phyloP scores from a whole-genome alignment of 148 eudicot genomes.

The Polygonum aviculare region DNA sequence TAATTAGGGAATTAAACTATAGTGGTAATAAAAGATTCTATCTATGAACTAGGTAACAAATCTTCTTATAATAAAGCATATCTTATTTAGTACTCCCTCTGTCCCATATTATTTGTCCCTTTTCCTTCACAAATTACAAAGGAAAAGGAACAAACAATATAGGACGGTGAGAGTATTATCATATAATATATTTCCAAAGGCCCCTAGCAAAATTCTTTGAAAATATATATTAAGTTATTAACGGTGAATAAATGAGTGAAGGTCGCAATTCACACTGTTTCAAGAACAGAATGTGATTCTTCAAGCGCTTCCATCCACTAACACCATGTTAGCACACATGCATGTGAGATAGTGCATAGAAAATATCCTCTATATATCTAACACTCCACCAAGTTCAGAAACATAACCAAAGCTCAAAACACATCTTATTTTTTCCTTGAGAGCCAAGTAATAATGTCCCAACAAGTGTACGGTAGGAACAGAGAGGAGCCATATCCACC shows the following conservation, averaged over 20 bases:
- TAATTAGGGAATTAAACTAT: no score
- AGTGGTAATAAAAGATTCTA: no score
- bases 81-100: no score
- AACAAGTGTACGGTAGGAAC: background rate
- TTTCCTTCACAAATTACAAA: no score
- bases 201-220: background rate
- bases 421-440: background rate
- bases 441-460: slow-evolving; percentile 3
- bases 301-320: background rate
- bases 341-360: background rate
- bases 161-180: no score
- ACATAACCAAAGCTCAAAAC: background rate
- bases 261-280: background rate
- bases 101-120: no score
- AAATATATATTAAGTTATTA: background rate
- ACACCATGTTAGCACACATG: background rate
- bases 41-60: no score
- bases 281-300: slow-evolving; percentile 1
- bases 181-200: background rate
- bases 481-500: slow-evolving; percentile 6
- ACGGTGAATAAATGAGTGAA: background rate
- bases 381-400: background rate
- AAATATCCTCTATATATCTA: background rate
- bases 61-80: no score
- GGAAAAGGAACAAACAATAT: no score